A percentile compares a stretch with the other conserved stretches of the same genome.
Evolutionary conservation across 495 filamentous ascomycete species (phyloP).

Genomic region (Neohortaea acidophila): DNA sequence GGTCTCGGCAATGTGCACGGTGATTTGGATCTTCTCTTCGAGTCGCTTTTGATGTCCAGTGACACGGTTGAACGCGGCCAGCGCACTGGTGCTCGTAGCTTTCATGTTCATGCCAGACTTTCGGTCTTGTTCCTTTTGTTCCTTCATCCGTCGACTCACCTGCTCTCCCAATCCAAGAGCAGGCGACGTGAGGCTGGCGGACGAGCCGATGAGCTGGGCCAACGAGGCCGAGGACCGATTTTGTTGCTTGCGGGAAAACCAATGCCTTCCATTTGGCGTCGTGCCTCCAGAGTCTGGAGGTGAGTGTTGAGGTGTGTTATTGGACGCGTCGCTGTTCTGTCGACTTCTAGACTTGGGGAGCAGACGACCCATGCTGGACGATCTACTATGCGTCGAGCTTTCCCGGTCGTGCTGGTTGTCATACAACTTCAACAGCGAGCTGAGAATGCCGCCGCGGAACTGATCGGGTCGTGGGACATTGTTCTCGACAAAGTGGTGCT

Average conservation of each 20-base stretch:
- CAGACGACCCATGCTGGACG: conserved; percentile 1
- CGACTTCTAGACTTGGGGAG: conserved; percentile 11
- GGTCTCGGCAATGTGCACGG: conserved; percentile 74
- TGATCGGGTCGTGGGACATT: conserved; percentile 54
- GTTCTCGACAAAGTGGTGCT: conserved; percentile 41
- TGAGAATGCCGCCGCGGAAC: conserved; percentile 63
- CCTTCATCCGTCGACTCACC: conserved; percentile 26
- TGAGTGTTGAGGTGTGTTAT: conserved; percentile 25
- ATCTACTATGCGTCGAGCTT: conserved; percentile 2
- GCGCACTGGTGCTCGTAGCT: conserved; percentile 33
- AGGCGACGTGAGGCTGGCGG: conserved; percentile 35
- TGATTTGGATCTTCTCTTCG: conserved; percentile 64
- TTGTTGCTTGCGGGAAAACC: conserved; percentile 46
- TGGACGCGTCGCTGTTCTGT: conserved; percentile 15
- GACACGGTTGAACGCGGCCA: conserved; percentile 32
- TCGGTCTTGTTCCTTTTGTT: conserved; percentile 18
- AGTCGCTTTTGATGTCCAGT: conserved; percentile 17
- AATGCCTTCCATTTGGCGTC: conserved; percentile 40
- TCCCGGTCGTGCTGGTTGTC: conserved; percentile 3
- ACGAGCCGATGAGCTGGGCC: conserved; percentile 43
- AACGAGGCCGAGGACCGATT: conserved; percentile 35
- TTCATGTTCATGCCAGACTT: conserved; percentile 17
- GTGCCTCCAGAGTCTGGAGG: conserved; percentile 36
- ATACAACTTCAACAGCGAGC: conserved; percentile 64
- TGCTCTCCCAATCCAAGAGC: conserved; percentile 22